A percentile compares a stretch with the other conserved stretches of the same genome.
Evolutionary conservation across 2,329 filamentous ascomycete species (phyloP).

Genomic region (Tympanopsis confertula): DNA sequence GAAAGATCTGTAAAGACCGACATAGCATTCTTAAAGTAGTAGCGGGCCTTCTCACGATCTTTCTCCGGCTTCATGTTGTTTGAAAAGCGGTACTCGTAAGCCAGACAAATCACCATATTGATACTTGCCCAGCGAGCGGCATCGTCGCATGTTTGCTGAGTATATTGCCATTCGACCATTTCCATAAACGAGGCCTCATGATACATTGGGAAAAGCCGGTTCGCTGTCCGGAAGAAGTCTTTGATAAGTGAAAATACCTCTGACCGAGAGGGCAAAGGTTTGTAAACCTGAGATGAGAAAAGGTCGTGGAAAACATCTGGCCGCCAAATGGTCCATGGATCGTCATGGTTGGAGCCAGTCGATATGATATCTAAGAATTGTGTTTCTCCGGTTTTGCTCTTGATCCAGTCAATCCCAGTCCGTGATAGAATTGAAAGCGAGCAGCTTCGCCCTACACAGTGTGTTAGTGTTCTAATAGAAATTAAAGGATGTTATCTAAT

Average conservation of each 20-base stretch:
- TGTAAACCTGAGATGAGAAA: conserved; percentile 55
- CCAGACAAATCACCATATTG: conserved; percentile 60
- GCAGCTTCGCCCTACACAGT: not conserved
- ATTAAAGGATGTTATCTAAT: not conserved
- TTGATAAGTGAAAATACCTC: conserved; percentile 58
- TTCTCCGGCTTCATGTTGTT: conserved; percentile 57
- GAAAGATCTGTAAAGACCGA: conserved; percentile 62
- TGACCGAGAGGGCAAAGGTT: conserved; percentile 52
- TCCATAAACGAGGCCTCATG: conserved; percentile 71
- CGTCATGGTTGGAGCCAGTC: conserved; percentile 51
- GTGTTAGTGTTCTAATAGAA: not conserved
- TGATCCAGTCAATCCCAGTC: conserved; percentile 70
- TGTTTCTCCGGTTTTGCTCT: conserved; percentile 64
- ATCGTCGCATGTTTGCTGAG: conserved; percentile 58
- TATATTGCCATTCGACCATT: conserved; percentile 62
- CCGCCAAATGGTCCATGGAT: conserved; percentile 66
- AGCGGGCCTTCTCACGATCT: conserved; percentile 63
- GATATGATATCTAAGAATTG: conserved; percentile 65
- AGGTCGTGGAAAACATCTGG: conserved; percentile 66
- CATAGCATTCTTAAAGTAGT: conserved; percentile 65
- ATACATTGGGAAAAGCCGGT: conserved; percentile 66
- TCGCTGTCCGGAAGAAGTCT: conserved; percentile 68
- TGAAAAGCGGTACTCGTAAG: conserved; percentile 60
- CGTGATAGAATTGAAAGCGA: conserved; percentile 62
- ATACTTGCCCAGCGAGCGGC: conserved; percentile 72